Evolutionary conservation across 192 early-diverging fungal species (phyloP), one percentile per base, ranked within the genome.

Genomic region (Allomyces macrogynus): DNA sequence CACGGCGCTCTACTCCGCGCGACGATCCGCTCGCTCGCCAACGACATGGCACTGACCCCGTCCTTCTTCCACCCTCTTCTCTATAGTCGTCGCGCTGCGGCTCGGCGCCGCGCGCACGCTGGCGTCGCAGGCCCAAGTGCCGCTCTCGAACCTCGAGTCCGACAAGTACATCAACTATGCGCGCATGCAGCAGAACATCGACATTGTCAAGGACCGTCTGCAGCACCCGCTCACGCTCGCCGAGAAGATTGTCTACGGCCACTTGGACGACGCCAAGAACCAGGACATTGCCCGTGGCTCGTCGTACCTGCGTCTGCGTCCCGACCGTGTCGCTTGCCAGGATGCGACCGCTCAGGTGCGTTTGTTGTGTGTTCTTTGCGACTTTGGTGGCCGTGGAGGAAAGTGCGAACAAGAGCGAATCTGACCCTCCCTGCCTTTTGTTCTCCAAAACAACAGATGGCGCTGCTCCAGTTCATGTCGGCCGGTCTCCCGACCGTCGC

Each of bases 241-340:
- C 18, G 95, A 98, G 77, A 98, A 95, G 89, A 86, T 98, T 66
- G 86, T 97, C 61, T 97, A 97, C 74, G 90, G 92, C 67, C 95
- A 97, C 79, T 84, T 95, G 76, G 92, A 93, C 81, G 86, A 97
- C 75, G 85, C 95, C 66, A 82, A 83, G 62, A 85, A 89, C 78
- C 92, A 95, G 82, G 92, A 92, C 65, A 95, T 97, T 72, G 79
- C 80, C 66, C 89, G 92, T 72, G 95, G 92, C 32, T 71, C 81
- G 68, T 90, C 88, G 27, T 97, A 97, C 77, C 83, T 97, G 67
- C 92, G 88, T 79, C 84, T 97, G 68, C 89, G 91, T 64, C 95
- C 95, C 60, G 95, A 97, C 79, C 92, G 95, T 72, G 95, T 97
- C 78, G 95, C 93, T 62, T 95, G 90, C 77, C 95, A 97, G 78